Conservation (phyloP, 768 basidiomycete genomes). For the Leccinellum albellum region DNA sequence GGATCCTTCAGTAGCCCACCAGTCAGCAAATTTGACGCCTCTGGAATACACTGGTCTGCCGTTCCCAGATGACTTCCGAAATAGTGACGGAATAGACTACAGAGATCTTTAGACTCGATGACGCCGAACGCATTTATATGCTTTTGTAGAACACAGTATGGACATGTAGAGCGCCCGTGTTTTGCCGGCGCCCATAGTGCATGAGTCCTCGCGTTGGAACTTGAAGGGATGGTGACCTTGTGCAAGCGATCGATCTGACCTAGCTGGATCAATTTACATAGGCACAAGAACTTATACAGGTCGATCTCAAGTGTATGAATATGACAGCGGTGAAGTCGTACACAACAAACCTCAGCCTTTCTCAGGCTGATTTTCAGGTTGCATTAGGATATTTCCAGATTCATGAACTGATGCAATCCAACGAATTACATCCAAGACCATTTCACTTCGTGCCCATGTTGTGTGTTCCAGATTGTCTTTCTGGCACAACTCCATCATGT, state of each 20-base stretch:
- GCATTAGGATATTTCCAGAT: slow-evolving; percentile 73
- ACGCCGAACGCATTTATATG: neutral
- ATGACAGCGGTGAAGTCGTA: slow-evolving; percentile 33
- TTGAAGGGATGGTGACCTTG: too few species aligned
- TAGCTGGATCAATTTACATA: too few species aligned
- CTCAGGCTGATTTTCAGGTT: slow-evolving; percentile 98
- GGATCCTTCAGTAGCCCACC: neutral
- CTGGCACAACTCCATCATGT: slow-evolving; percentile 61
- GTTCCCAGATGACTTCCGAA: neutral
- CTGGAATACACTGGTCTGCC: neutral
- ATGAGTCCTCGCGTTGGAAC: too few species aligned
- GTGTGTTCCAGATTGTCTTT: slow-evolving; percentile 58
- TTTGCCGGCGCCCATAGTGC: too few species aligned
- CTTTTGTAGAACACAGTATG: too few species aligned
- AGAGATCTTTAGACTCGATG: neutral
- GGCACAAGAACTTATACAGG: too few species aligned
- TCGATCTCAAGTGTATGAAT: neutral
- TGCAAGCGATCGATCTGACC: too few species aligned
- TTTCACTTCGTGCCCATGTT: slow-evolving; percentile 80
- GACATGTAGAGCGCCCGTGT: too few species aligned
- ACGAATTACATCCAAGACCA: slow-evolving; percentile 82
- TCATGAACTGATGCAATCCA: slow-evolving; percentile 97
- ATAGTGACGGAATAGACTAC: neutral
- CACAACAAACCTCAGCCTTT: slow-evolving; percentile 81
- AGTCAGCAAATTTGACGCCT: neutral